Conservation (phyloP, 192 early-diverging fungal species). For the Entomortierella lignicola region DNA sequence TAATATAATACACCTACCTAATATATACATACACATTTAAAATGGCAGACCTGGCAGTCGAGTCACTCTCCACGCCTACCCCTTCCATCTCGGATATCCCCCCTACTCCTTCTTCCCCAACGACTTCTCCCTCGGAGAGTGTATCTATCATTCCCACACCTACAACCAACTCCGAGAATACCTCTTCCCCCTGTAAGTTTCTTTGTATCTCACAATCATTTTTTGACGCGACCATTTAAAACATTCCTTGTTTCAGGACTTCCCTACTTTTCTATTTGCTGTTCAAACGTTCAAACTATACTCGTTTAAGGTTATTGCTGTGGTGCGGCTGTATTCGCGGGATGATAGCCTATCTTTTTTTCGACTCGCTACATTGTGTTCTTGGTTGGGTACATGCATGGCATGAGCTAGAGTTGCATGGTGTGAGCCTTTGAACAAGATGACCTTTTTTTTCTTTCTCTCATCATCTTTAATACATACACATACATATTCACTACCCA, state of each 20-base stretch:
- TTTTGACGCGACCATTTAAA: not conserved
- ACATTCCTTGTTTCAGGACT: not conserved
- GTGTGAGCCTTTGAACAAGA: too few species aligned
- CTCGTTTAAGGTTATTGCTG: not conserved
- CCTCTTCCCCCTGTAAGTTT: constrained; percentile 19
- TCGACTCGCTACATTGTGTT: not conserved
- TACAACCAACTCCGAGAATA: not conserved
- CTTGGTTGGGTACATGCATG: too few species aligned
- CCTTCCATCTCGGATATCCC: not conserved
- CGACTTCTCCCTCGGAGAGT: not conserved
- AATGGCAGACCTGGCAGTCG: constrained; percentile 17
- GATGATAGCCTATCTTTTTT: too few species aligned
- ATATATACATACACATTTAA: not conserved
- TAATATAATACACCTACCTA: constrained; percentile 3
- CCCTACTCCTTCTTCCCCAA: not conserved
- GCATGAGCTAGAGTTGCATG: too few species aligned
- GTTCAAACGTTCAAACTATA: not conserved
- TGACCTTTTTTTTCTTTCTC: not conserved
- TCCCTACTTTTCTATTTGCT: not conserved
- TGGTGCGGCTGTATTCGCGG: too few species aligned
- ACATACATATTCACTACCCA: not conserved
- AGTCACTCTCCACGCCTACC: constrained; percentile 12
- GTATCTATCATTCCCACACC: not conserved
- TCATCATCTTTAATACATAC: not conserved
- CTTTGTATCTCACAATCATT: not conserved